Base-by-base conservation (phyloP, 257 asterid genomes). In the Petunia axillaris region DNA sequence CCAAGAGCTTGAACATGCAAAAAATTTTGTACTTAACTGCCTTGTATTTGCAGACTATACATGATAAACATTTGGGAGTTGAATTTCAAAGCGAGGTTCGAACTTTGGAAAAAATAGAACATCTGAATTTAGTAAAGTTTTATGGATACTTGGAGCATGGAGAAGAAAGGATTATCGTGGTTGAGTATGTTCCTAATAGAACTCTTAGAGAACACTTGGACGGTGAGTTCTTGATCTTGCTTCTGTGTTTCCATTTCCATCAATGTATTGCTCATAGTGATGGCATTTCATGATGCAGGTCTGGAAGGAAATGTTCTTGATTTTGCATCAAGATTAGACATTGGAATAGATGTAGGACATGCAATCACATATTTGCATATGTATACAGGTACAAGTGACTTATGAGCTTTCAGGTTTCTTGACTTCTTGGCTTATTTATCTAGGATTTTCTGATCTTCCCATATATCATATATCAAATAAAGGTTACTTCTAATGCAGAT, bases 311-410 rank as follows among this genome's bases (percentile, higher is more conserved):
- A 85, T 44, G 66, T 84, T 85, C 97, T 96, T 81, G 94, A 91
- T 83, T 89, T 96, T 65, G 87, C 92, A 52, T 78, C 91, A 41
- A 88, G 99, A 82, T 87, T 96, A 16, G 98, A 94, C 59, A 87
- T 92, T 52, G 98, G 97, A 54, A 94, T 89, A 64, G 99, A 94
- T 76, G 99, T 96, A 75, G 98, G 97, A 36, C 99, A 96, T 74
- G 98, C 99, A n/a, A 82, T 96, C 64, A 91, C 99, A 36, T 96
- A 96, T 85, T 92, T 96, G 77, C 99, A 96, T 81, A 91, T 82
- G 88, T 96, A 96, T 87, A 88, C 93, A 89, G 99, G 99, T 95
- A 79, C 43, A 39, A 9, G 40, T 80, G 62, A 35, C 39, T 5
- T 48, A 6, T 53, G 59, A 13, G 10, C 15, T 16, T 13, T 44